Evolutionary conservation across 257 asterid species (phyloP).

Genomic region (Gentiana macrophylla): DNA sequence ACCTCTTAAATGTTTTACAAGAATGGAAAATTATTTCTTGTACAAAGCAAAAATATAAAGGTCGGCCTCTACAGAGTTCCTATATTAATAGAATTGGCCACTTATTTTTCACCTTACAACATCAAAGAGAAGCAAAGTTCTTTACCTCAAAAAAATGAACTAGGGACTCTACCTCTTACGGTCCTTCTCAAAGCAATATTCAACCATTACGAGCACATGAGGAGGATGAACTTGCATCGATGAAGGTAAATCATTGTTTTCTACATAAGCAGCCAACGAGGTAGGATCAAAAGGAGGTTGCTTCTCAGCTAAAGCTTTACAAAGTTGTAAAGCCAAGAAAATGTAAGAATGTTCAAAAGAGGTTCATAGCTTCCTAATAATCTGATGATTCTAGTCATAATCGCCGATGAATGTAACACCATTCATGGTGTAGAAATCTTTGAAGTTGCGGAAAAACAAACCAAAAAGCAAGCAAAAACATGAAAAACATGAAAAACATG

Average conservation of each 20-base stretch:
- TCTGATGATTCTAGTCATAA: no score
- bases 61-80: neutral
- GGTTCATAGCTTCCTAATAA: no score
- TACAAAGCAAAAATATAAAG: neutral
- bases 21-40: conserved; percentile 9
- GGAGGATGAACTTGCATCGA: conserved; percentile 61
- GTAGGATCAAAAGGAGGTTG: conserved; percentile 71
- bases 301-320: conserved; percentile 67
- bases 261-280: conserved; percentile 45
- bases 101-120: no score
- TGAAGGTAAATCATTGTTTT: conserved; percentile 55
- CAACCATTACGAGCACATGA: conserved; percentile 49
- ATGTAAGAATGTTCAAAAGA: no score
- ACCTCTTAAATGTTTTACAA: conserved; percentile 55
- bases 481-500: no score
- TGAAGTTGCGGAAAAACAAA: no score
- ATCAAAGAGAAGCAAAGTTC: no score
- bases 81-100: neutral
- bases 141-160: conserved; percentile 5
- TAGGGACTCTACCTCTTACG: conserved; percentile 55
- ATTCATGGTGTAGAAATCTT: no score
- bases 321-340: conserved; percentile 35
- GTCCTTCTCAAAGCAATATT: conserved; percentile 72
- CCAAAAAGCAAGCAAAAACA: no score
- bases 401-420: no score